These are phyloP conservation scores for Backusella tarrabulga DNA, from an alignment of 192 early-diverging fungal species.

Conservation along the genomic window DNA sequence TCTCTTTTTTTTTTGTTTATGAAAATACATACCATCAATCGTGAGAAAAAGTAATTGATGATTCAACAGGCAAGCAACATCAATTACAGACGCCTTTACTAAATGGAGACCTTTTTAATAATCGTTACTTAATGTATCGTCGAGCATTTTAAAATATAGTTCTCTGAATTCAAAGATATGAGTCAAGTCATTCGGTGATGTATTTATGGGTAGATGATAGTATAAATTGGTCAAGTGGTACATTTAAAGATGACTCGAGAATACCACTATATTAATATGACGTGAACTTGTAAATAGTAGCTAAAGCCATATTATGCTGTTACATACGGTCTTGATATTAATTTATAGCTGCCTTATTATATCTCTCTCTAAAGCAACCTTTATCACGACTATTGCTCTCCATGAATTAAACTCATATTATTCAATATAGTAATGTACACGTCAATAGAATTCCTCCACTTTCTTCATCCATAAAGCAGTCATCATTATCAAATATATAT, in stretches of 20 bases:
- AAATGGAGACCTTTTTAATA: neutral
- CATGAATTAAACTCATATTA: neutral
- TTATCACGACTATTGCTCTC: neutral
- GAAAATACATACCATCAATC: too few relatives aligned
- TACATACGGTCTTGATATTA: neutral
- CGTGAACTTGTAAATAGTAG: too few relatives aligned
- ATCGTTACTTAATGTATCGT: neutral
- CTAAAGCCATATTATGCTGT: too few relatives aligned
- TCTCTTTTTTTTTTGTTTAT: too few relatives aligned
- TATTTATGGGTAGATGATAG: too few relatives aligned
- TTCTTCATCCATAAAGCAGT: neutral
- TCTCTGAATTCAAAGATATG: neutral
- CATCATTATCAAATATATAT: neutral
- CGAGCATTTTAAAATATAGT: neutral
- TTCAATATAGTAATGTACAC: neutral
- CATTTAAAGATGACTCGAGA: too few relatives aligned
- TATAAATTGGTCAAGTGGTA: too few relatives aligned
- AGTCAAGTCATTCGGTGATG: too few relatives aligned
- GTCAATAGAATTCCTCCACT: neutral
- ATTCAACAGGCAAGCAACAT: too few relatives aligned
- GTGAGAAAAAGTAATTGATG: too few relatives aligned
- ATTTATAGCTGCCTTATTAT: neutral
- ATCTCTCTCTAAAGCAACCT: neutral
- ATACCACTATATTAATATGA: too few relatives aligned
- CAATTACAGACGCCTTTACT: neutral